These are phyloP conservation scores for Fusarium oligoseptatum DNA, from an alignment of 2,329 filamentous ascomycete genomes.

Conservation along the genomic window DNA sequence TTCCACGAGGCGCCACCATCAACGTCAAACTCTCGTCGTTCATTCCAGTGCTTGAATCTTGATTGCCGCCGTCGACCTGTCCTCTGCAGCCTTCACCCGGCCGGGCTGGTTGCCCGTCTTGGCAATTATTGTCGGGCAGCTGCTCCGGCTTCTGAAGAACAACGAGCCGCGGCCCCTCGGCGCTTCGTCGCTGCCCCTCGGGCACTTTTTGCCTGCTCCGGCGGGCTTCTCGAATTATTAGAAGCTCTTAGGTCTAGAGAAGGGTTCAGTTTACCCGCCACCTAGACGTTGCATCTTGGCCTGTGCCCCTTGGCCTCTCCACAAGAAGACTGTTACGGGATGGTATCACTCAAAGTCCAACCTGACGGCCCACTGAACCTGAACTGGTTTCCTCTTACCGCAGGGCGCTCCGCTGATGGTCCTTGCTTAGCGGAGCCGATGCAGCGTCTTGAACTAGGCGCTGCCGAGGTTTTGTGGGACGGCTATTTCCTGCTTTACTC, in stretches of 20 bases:
- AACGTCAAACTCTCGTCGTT: slow-evolving; percentile 4
- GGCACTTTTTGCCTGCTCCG: slow-evolving; percentile 10
- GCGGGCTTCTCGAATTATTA: slow-evolving; percentile 33
- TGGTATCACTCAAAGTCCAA: not conserved
- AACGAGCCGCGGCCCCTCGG: slow-evolving; percentile 22
- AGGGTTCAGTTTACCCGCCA: slow-evolving; percentile 22
- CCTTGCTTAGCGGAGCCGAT: slow-evolving; percentile 5
- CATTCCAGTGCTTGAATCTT: slow-evolving; percentile 6
- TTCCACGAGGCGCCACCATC: slow-evolving; percentile 1
- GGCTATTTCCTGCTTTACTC: slow-evolving; percentile 12
- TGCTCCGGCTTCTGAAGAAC: not conserved
- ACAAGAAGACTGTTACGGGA: slow-evolving; percentile 5
- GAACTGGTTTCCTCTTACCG: slow-evolving; percentile 19
- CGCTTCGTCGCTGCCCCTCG: slow-evolving; percentile 17
- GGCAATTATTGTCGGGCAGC: slow-evolving; percentile 13
- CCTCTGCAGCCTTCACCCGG: not conserved
- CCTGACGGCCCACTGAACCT: slow-evolving; percentile 7
- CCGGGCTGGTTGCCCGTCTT: slow-evolving; percentile 8
- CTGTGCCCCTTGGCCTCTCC: slow-evolving; percentile 27
- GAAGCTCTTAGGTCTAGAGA: slow-evolving; percentile 24
- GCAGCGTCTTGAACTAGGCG: slow-evolving; percentile 26
- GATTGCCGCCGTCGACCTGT: slow-evolving; percentile 1
- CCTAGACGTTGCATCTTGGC: slow-evolving; percentile 21
- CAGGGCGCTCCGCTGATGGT: slow-evolving; percentile 37
- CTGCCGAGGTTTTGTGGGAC: slow-evolving; percentile 25